Base-by-base conservation (phyloP, 495 filamentous ascomycete genomes). In the Beverwykella pulmonaria region DNA sequence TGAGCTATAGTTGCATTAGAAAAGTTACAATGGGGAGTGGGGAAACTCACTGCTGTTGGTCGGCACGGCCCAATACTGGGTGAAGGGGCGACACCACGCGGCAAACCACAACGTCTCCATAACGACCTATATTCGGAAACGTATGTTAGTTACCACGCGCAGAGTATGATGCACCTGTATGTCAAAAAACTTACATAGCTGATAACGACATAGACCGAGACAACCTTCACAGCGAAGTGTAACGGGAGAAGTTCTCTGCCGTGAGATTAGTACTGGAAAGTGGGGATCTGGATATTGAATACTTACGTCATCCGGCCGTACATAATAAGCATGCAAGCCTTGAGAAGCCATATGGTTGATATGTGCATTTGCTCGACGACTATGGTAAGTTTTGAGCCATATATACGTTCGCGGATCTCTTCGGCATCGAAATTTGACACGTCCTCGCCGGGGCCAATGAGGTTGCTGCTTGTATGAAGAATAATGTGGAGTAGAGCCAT, bases 71-170 rank as follows among this genome's bases (percentile, higher is more conserved):
- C 84, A 88, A 69, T 89, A 89, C 56, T 86, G 72, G 15, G 70
- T 69, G 61, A 90, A 86, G 5, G 87, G 86, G 29, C 80, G 76
- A 36, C 87, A 89, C 79, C 86, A 88, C 8, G 86, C 81, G n/a
- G 74, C 84, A 55, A 88, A 82, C 67, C 86, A 89, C 29, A 86
- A 77, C 41, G 85, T 74, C 73, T 87, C 82, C 75, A 87, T 87
- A 1, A 87, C 69, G 5, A 67, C 23, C 61, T 65, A 17, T 1
- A 50, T 8, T 9, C 7, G 3, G 8, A 4, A 2, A 30, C 9
- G 20, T 19, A 25, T 3, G 17, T 44, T 10, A 44, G 39, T n/a
- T 10, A n/a, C 17, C 8, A 44, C 3, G 2, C 17, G 17, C 39
- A 44, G 17, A 10, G 39, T 44, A 2, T n/a, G 8, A 44, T 7